Percentiles rank a stretch among this genome's conserved stretches.
Evolutionary conservation across 768 basidiomycete genomes (phyloP).

Genomic region (Leccinum incarnatum): DNA sequence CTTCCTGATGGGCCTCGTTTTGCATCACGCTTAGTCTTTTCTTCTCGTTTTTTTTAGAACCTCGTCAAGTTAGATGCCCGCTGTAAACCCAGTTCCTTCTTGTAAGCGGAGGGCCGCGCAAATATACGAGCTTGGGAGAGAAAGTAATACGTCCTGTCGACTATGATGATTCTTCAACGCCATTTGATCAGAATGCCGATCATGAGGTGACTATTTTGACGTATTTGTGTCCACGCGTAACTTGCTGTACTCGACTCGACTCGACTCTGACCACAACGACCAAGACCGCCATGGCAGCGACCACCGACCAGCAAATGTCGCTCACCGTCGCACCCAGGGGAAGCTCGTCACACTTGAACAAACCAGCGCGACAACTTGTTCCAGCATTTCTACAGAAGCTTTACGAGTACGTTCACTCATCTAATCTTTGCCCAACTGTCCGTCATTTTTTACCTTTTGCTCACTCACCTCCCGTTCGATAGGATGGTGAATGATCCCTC

Average conservation of each 20-base stretch:
- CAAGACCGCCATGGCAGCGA: slow-evolving; percentile 33
- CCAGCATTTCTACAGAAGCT: slow-evolving; percentile 93
- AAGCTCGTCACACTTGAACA: slow-evolving; percentile 34
- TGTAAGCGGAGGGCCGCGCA: no score
- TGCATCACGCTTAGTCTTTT: no score
- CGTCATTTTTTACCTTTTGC: slow-evolving; percentile 10
- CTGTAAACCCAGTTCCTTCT: no score
- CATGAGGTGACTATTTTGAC: neutral
- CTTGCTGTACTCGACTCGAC: neutral
- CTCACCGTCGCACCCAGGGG: slow-evolving; percentile 46
- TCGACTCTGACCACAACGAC: slow-evolving; percentile 3
- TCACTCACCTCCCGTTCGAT: slow-evolving; percentile 6
- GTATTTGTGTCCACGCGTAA: neutral
- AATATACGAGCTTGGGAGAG: no score
- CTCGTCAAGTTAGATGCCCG: no score
- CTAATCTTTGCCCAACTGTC: slow-evolving; percentile 11
- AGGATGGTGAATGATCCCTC: slow-evolving; percentile 91
- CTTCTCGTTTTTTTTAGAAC: no score
- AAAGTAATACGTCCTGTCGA: no score
- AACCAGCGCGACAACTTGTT: slow-evolving; percentile 49
- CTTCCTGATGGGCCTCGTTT: no score
- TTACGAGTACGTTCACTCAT: slow-evolving; percentile 46
- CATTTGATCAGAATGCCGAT: no score
- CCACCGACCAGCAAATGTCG: slow-evolving; percentile 55
- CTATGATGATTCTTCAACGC: no score